Base-by-base conservation (phyloP, 139 green algal species). In the Edaphochlamys debaryana region DNA sequence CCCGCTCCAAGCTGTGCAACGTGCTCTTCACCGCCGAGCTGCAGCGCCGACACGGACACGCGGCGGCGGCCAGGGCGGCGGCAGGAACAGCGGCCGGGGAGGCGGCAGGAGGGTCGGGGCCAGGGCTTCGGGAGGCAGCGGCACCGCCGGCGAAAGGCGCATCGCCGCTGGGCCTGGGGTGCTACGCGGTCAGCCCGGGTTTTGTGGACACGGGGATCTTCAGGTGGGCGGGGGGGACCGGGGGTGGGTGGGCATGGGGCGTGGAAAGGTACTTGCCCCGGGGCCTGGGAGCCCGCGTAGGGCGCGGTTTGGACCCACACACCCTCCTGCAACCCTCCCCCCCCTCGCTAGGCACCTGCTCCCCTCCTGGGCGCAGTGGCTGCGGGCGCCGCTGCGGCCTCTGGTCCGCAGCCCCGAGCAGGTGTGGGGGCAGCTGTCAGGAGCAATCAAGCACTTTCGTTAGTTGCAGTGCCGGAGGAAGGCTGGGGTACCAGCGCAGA, bases 1-100 rank as follows among this genome's bases (percentile, higher is more conserved):
- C 86, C 8, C 76, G 88, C 27, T 91, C 79, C 87, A 96, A 96
- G 90, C 87, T 96, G 48, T 86, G 79, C 78, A 96, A 96, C 63
- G 79, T 94, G 34, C 63, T 94, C 34, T 86, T 90, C 68, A 92
- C 89, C 1, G 77, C 84, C 22, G 89, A 94, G 88, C 79, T 95
- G 52, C 79, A 90, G 78, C 82, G 87, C 25, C 81, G 89, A 25
- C 60, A 88, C 69, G 69, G 83, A 50, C 42, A 34, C 34, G 62
- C 11, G 63, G 81, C 37, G 54, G 67, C 37, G 1, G 56, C 67
- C 34, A 58, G n/a, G 27, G 52, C 52, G 29, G 52, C 29, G 52
- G 52, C 52, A 27, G 52, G 15, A 3, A 27, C 52, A 20, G 50
- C 0, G 8, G 40, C 62, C 15, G 62, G 22, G 48, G 38, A 13